phyloP scores from a whole-genome alignment of 495 filamentous ascomycete species.

The Clavariopsis aquatica region DNA sequence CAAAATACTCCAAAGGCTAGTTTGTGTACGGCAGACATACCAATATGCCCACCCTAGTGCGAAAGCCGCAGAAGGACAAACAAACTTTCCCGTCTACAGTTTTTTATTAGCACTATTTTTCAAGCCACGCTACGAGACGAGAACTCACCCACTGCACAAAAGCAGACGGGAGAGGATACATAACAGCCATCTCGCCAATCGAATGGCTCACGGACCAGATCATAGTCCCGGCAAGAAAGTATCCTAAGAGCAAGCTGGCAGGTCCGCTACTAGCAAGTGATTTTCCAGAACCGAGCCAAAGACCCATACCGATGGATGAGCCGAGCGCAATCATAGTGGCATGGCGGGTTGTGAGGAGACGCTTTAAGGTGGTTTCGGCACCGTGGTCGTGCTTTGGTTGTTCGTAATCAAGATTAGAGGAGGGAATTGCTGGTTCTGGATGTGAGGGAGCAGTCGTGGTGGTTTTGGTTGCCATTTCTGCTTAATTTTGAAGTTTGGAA shows the following conservation, averaged over 20 bases:
- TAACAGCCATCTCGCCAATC: constrained; percentile 39
- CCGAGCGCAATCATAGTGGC: constrained; percentile 40
- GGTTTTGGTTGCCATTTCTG: no score
- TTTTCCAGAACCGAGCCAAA: constrained; percentile 39
- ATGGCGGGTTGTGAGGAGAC: constrained; percentile 36
- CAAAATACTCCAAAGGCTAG: no score
- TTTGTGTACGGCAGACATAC: no score
- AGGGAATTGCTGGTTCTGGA: not conserved
- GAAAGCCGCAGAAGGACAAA: constrained; percentile 37
- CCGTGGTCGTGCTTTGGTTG: constrained; percentile 30
- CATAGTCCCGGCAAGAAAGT: constrained; percentile 36
- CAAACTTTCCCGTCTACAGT: constrained; percentile 38
- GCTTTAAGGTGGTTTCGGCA: constrained; percentile 31
- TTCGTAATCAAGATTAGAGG: not conserved
- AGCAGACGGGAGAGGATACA: constrained; percentile 39
- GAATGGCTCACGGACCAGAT: constrained; percentile 37
- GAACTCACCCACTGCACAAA: constrained; percentile 36
- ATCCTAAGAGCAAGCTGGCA: constrained; percentile 37
- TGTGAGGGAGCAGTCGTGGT: not conserved
- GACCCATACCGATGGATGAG: constrained; percentile 39
- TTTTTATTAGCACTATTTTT: not conserved
- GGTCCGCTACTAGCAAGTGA: constrained; percentile 32
- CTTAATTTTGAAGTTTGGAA: no score
- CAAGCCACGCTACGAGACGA: not conserved
- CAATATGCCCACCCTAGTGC: constrained; percentile 41